Percentiles rank a stretch among this genome's conserved stretches.
Evolutionary conservation across 345 rosid species (phyloP).

Genomic region (Excoecaria agallocha): DNA sequence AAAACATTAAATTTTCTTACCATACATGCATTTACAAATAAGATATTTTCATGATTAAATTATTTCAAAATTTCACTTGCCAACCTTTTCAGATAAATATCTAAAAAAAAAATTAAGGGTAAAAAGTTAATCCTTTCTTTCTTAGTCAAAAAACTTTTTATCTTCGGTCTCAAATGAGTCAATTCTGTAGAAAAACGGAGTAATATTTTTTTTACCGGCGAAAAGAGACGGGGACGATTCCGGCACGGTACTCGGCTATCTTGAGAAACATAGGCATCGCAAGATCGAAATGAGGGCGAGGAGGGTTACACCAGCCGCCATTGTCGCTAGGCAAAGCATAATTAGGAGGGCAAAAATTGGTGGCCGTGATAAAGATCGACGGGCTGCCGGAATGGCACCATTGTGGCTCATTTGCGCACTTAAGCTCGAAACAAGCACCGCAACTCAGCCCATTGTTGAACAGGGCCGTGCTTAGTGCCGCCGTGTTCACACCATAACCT

Average conservation of each 20-base stretch:
- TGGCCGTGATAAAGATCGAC: conserved; percentile 60
- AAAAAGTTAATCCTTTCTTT: not conserved
- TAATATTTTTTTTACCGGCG: conserved; percentile 50
- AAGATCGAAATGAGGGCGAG: conserved; percentile 69
- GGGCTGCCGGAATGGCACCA: conserved; percentile 72
- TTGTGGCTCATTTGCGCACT: conserved; percentile 46
- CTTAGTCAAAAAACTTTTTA: not conserved
- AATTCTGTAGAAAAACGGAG: not conserved
- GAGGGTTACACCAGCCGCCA: conserved; percentile 93
- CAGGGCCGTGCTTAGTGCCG: conserved; percentile 68
- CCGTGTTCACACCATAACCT: conserved; percentile 66
- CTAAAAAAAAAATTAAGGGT: too few relatives aligned
- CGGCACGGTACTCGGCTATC: conserved; percentile 64
- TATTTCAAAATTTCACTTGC: too few relatives aligned
- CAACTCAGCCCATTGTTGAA: conserved; percentile 64
- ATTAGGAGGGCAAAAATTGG: conserved; percentile 70
- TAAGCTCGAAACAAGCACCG: conserved; percentile 60
- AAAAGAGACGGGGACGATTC: conserved; percentile 66
- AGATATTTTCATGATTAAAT: too few relatives aligned
- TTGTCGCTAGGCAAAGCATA: conserved; percentile 55
- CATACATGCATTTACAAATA: too few relatives aligned
- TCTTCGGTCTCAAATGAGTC: not conserved
- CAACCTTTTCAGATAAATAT: too few relatives aligned
- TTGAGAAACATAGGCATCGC: conserved; percentile 76
- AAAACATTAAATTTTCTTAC: too few relatives aligned